phyloP scores from a whole-genome alignment of 257 asterid species.

The Solanum pinnatisectum region DNA sequence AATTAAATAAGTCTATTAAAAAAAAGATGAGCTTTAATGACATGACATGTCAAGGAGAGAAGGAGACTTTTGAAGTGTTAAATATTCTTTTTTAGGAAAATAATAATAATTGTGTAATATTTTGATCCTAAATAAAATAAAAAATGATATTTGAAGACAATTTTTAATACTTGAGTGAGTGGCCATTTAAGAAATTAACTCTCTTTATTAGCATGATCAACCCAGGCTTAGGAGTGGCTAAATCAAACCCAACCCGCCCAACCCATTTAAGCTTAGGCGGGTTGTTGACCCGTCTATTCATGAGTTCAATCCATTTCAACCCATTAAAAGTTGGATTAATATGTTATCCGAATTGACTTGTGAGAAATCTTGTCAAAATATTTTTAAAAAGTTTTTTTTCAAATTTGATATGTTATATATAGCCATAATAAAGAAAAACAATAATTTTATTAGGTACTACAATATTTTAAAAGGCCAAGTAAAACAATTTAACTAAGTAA shows the following conservation, averaged over 20 bases:
- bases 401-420: not conserved
- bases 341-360: not conserved
- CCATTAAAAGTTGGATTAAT: too few species aligned
- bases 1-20: too few species aligned
- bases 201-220: not conserved
- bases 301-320: not conserved
- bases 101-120: not conserved
- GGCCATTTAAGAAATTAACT: not conserved
- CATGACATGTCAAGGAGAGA: not conserved
- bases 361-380: not conserved
- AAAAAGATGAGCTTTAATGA: not conserved
- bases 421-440: not conserved
- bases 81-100: not conserved
- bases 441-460: not conserved
- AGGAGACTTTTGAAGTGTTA: not conserved
- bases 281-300: not conserved
- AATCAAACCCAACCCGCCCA: not conserved
- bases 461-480: too few species aligned
- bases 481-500: not conserved
- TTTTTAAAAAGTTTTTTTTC: too few species aligned
- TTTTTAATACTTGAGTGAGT: not conserved
- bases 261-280: not conserved
- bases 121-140: not conserved
- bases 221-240: not conserved
- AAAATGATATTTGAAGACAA: not conserved